Percentiles rank a stretch among this genome's conserved stretches.
Conservation (phyloP, 805 yeast genomes). For the Starmerella etchellsii region DNA sequence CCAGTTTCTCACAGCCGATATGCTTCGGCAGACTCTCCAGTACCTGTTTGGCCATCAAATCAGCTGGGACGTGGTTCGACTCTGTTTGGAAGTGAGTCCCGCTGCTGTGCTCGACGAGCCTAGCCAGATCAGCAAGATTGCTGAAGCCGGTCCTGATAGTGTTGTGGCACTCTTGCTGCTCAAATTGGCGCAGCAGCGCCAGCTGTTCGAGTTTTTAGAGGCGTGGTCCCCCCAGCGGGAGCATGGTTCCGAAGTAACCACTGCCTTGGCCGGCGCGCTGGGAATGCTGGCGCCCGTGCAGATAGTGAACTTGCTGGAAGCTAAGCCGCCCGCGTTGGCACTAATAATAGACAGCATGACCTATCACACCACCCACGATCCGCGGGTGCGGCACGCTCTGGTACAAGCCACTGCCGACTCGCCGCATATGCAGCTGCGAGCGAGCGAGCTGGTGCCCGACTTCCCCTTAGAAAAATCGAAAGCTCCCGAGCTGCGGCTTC, state of each 20-base stretch:
- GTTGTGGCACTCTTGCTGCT: conserved; percentile 1
- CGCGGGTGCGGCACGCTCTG: background rate
- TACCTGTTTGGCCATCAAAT: background rate
- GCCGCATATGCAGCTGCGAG: background rate
- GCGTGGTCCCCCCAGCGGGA: conserved; percentile 1
- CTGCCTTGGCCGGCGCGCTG: conserved; percentile 1
- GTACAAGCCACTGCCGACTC: background rate
- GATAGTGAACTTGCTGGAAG: conserved; percentile 6
- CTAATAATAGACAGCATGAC: conserved; percentile 1
- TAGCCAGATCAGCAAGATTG: background rate
- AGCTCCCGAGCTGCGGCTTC: background rate
- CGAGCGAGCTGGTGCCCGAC: background rate
- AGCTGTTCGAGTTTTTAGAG: conserved; percentile 1
- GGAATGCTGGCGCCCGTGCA: conserved; percentile 13
- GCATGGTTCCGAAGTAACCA: background rate
- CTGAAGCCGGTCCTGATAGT: background rate
- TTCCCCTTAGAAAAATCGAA: background rate
- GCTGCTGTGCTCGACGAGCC: conserved; percentile 3
- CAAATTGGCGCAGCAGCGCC: conserved; percentile 4
- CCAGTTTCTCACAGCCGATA: background rate
- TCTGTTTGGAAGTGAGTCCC: conserved; percentile 4
- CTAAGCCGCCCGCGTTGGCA: background rate
- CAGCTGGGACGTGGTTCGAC: conserved; percentile 4
- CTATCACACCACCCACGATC: conserved; percentile 1
- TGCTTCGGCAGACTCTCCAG: background rate